Percentiles rank a stretch among this genome's conserved stretches.
Evolutionary conservation across 805 yeast genomes (phyloP).

Genomic region (Jamesozyma spencerorum): DNA sequence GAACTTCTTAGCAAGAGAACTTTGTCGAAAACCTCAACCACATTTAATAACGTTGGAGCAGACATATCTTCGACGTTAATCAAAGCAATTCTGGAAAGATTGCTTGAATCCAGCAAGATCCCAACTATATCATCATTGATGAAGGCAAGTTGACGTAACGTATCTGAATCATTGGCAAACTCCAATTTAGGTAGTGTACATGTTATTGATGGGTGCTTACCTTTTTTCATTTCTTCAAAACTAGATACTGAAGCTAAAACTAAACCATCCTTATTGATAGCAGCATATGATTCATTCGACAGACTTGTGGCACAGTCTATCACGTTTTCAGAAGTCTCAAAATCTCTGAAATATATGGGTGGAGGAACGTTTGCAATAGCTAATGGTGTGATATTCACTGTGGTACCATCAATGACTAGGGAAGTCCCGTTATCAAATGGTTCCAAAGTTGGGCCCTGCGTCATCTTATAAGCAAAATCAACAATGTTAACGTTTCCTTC

Average conservation of each 20-base stretch:
- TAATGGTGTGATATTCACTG: constrained; percentile 70
- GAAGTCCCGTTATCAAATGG: constrained; percentile 74
- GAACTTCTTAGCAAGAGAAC: constrained; percentile 48
- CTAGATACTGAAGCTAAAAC: constrained; percentile 40
- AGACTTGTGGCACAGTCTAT: constrained; percentile 56
- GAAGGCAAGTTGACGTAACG: constrained; percentile 56
- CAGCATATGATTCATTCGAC: constrained; percentile 50
- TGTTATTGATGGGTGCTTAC: constrained; percentile 38
- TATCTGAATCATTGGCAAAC: constrained; percentile 36
- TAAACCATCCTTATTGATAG: constrained; percentile 40
- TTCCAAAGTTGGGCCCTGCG: constrained; percentile 56
- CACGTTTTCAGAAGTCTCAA: constrained; percentile 47
- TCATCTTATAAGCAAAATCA: constrained; percentile 55
- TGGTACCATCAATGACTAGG: constrained; percentile 69
- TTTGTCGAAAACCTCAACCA: constrained; percentile 40
- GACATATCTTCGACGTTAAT: constrained; percentile 38
- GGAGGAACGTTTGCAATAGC: constrained; percentile 88
- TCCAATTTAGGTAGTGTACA: constrained; percentile 27
- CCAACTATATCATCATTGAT: constrained; percentile 43
- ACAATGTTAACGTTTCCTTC: constrained; percentile 44
- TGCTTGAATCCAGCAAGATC: constrained; percentile 48
- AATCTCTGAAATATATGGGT: constrained; percentile 69
- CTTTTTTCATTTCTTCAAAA: constrained; percentile 36
- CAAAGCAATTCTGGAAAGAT: constrained; percentile 41
- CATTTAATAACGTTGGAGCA: constrained; percentile 34